Evolutionary conservation across 345 rosid species (phyloP), one percentile per base, ranked within the genome.

Genomic region (Populus simonii): DNA sequence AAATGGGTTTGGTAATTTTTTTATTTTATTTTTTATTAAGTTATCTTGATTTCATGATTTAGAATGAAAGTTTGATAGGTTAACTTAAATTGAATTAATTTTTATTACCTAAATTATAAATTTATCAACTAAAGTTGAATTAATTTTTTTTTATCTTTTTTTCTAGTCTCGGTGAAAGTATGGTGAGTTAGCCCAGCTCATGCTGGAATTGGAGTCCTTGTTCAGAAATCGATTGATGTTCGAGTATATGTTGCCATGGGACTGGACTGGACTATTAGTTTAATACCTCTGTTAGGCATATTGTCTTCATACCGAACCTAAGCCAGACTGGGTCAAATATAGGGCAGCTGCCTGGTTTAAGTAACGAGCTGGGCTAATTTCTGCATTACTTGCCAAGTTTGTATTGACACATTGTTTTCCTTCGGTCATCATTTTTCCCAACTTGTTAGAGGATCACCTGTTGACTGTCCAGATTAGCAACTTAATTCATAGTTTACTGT

Each of bases 1-100:
- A n/a, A 27, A 27, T 33, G 0, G 3, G 5, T 0, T 33, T 33
- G 4, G 0, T 0, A 0, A 33, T 33, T 33, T 33, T 4, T 33
- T 33, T 3, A 0, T 33, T 33, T 33, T 4, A 33, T 33, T 33
- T 33, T 33, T 0, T 33, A 33, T 2, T 33, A 0, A 33, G 0
- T 4, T 3, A 33, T 33, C 0, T 33, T 4, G 5, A 33, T 31
- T 2, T 31, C 4, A 3, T 31, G 33, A 31, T 0, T 3, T 31
- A 31, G 0, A 0, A 2, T 2, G 4, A 31, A 31, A 31, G 0
- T 31, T 31, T 33, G 5, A 33, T 33, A 4, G 3, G 5, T 4
- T 33, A 33, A 33, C 3, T 4, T 5, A 33, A 33, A 0, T 33
- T 33, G 0, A 4, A 33, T 33, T 33, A 0, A 33, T 5, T 0